Evolutionary conservation across 306 rosid species (phyloP).

Genomic region (Dalbergia cochinchinensis): DNA sequence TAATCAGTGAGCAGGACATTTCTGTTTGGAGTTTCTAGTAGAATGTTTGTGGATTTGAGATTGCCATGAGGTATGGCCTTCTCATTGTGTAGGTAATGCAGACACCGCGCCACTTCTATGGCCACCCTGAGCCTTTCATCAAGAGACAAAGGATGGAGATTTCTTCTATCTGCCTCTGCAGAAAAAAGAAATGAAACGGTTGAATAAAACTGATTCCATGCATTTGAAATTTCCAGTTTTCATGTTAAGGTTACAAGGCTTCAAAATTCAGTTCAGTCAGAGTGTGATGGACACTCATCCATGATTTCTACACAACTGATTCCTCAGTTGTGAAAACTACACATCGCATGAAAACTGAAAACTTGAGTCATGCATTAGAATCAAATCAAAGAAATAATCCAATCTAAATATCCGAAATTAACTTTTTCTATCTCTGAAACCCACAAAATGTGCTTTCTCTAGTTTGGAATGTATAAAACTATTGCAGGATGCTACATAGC

Average conservation of each 20-base stretch:
- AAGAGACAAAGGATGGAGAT: conserved; percentile 61
- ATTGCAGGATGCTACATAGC: too few species aligned
- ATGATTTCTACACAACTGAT: conserved; percentile 2
- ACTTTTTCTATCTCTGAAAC: not conserved
- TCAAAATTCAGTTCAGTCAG: not conserved
- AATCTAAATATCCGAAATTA: not conserved
- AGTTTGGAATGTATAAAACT: too few species aligned
- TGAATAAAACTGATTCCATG: conserved; percentile 15
- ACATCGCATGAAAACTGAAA: not conserved
- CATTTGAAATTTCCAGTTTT: conserved; percentile 32
- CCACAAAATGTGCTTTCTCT: not conserved
- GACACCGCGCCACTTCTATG: conserved; percentile 64
- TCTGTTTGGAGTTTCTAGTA: conserved; percentile 59
- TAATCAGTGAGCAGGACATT: conserved; percentile 70
- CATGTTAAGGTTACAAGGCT: conserved; percentile 16
- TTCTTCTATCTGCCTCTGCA: conserved; percentile 66
- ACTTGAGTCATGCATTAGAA: not conserved
- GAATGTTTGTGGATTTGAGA: conserved; percentile 79
- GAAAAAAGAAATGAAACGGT: not conserved
- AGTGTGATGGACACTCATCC: not conserved
- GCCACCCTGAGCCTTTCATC: conserved; percentile 66
- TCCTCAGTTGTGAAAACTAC: not conserved
- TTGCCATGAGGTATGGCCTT: conserved; percentile 90
- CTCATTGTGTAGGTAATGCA: conserved; percentile 71
- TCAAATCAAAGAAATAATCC: not conserved